Conservation (phyloP, 176 grass and related monocot genomes). For the Oryza officinalis region DNA sequence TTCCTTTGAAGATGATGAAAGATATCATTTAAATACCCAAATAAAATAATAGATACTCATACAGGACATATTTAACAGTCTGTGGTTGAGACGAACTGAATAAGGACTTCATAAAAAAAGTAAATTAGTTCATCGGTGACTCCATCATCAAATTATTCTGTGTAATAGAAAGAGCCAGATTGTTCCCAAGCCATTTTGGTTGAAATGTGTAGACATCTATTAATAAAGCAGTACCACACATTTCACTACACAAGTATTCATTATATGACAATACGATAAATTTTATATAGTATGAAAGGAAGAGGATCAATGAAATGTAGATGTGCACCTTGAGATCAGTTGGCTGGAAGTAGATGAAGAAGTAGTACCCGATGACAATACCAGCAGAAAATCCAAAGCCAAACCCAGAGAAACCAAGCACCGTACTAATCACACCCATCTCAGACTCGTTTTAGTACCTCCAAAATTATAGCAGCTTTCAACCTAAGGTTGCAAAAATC, state of each 20-base stretch:
- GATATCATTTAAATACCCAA: neutral
- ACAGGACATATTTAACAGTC: neutral
- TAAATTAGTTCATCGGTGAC: neutral
- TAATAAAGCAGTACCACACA: neutral
- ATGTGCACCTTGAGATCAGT: constrained; percentile 73
- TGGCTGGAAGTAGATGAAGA: constrained; percentile 82
- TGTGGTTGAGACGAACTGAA: constrained; percentile 8
- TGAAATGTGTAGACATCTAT: neutral
- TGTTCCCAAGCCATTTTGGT: neutral
- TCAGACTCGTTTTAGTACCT: constrained; percentile 39
- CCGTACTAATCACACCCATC: constrained; percentile 79
- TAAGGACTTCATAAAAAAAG: neutral
- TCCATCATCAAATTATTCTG: neutral
- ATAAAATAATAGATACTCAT: neutral
- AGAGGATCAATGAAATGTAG: constrained; percentile 9
- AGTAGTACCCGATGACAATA: constrained; percentile 74
- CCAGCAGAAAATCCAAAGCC: constrained; percentile 74
- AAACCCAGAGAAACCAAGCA: constrained; percentile 83
- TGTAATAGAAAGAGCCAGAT: constrained; percentile 2
- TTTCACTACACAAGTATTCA: constrained; percentile 11
- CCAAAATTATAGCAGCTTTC: constrained; percentile 24
- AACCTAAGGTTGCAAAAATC: constrained; percentile 15
- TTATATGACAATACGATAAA: constrained; percentile 10
- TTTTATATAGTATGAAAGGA: constrained; percentile 17
- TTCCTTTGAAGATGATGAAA: neutral